Evolutionary conservation across 176 grass and related monocot species (phyloP), one percentile per base, ranked within the genome.

Genomic region (Oryza meyeriana): DNA sequence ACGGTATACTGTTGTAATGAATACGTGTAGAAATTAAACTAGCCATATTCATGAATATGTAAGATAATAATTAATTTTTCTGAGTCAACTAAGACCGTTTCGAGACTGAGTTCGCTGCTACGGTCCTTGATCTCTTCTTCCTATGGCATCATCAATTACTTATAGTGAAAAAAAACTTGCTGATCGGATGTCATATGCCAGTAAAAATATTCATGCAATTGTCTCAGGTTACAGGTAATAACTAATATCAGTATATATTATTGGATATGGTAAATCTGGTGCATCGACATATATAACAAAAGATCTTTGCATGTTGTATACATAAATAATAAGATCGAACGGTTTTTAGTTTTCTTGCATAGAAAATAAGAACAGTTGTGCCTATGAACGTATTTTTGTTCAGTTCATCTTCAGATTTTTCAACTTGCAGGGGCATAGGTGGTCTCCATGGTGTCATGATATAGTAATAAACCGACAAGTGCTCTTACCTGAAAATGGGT

Each of bases 71-170:
- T 4, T 52, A 48, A 76, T 84, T 7, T 6, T 45, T n/a, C 44
- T 55, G 45, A 69, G 61, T 90, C 80, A 85, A 66, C 67, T 78
- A 61, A 32, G 68, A 74, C 68, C 31, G n/a, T 74, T 86, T 38
- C 22, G 39, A 63, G 67, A 74, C 75, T 35, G 66, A 72, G 55
- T 79, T 81, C 68, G 33, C 62, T 86, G 84, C 74, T 67, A 10
- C 3, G 12, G 61, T 61, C 66, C 34, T 75, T 30, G 34, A 72
- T 85, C 27, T 35, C 6, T 57, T 85, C 30, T 22, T 81, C 22
- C 44, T 6, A 11, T 81, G 27, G 38, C 67, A 40, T 78, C 77
- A 85, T 45, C 41, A 42, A 26, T 57, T 85, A 55, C 63, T 57
- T 64, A 34, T 7, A 31, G 74, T 76, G 26, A 50, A 55, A 20